Percentiles rank a stretch among this genome's conserved stretches.
Evolutionary conservation across 148 eudicot genomes (phyloP).

Genomic region (Vaccinium corymbosum): DNA sequence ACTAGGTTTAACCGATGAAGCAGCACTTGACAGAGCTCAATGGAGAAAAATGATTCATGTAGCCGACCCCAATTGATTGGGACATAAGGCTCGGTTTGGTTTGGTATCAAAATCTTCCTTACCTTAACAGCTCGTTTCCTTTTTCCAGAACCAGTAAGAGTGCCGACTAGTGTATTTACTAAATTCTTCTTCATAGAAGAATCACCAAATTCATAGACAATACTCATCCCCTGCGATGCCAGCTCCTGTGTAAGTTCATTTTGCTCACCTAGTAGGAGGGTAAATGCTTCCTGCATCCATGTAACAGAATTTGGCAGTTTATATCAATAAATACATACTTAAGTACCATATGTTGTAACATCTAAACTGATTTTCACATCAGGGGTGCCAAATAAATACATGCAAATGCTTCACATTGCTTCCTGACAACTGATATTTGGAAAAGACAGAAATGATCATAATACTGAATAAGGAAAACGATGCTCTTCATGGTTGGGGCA

Average conservation of each 20-base stretch:
- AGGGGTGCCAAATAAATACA: background rate
- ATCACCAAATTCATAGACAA: constrained; percentile 95
- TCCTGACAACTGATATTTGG: background rate
- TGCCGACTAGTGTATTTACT: constrained; percentile 91
- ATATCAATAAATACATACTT: background rate
- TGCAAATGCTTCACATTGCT: background rate
- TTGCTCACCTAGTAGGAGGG: constrained; percentile 87
- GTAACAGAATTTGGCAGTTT: background rate
- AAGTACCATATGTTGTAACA: background rate
- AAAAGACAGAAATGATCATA: background rate
- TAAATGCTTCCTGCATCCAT: constrained; percentile 80
- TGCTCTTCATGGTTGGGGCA: background rate
- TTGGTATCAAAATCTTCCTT: background rate
- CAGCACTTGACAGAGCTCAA: too few relatives aligned
- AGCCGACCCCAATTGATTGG: too few relatives aligned
- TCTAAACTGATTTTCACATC: background rate
- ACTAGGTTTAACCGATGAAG: too few relatives aligned
- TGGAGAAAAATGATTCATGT: too few relatives aligned
- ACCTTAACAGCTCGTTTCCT: constrained; percentile 97
- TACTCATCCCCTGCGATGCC: constrained; percentile 97
- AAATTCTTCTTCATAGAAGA: constrained; percentile 72
- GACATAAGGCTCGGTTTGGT: too few relatives aligned
- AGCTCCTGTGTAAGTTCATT: constrained; percentile 92
- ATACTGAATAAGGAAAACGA: background rate
- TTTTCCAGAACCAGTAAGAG: constrained; percentile 94